Percentiles rank a stretch among this genome's conserved stretches.
These are phyloP conservation scores for Talaromyces piceae DNA, from an alignment of 2,329 filamentous ascomycete genomes.

Conservation along the genomic window DNA sequence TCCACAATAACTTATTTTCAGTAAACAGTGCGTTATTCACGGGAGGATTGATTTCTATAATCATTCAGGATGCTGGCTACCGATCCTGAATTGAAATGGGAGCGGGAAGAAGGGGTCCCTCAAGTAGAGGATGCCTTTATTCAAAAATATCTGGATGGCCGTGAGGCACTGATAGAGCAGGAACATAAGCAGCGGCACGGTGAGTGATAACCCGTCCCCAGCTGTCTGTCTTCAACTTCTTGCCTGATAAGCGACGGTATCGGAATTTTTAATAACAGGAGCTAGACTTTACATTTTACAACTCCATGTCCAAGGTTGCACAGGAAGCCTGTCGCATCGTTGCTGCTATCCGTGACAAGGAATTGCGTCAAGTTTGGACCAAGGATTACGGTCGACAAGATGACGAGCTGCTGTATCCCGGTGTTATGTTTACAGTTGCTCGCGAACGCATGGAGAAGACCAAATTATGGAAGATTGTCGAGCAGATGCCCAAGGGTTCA, in stretches of 20 bases:
- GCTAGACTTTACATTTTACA: constrained; percentile 25
- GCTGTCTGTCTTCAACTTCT: neutral
- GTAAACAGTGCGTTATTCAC: neutral
- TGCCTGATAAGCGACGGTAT: no score
- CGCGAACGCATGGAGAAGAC: constrained; percentile 81
- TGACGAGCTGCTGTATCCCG: constrained; percentile 65
- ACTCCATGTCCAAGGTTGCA: constrained; percentile 67
- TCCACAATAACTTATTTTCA: no score
- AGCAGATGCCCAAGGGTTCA: constrained; percentile 76
- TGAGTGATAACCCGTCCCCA: constrained; percentile 27
- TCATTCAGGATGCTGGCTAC: neutral
- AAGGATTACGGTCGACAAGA: constrained; percentile 46
- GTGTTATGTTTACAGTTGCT: constrained; percentile 88
- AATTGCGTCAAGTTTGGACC: constrained; percentile 71
- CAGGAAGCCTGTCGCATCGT: constrained; percentile 72
- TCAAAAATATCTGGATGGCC: constrained; percentile 69
- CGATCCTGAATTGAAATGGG: constrained; percentile 21
- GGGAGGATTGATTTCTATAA: neutral
- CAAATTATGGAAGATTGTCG: constrained; percentile 76
- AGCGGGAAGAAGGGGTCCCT: constrained; percentile 38
- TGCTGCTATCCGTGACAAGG: constrained; percentile 67
- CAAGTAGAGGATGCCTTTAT: constrained; percentile 64
- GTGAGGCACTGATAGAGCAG: constrained; percentile 66
- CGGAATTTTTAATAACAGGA: no score
- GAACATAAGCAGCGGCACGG: constrained; percentile 79